phyloP scores from a whole-genome alignment of 768 basidiomycete genomes.

The Mycena olivaceomarginata region DNA sequence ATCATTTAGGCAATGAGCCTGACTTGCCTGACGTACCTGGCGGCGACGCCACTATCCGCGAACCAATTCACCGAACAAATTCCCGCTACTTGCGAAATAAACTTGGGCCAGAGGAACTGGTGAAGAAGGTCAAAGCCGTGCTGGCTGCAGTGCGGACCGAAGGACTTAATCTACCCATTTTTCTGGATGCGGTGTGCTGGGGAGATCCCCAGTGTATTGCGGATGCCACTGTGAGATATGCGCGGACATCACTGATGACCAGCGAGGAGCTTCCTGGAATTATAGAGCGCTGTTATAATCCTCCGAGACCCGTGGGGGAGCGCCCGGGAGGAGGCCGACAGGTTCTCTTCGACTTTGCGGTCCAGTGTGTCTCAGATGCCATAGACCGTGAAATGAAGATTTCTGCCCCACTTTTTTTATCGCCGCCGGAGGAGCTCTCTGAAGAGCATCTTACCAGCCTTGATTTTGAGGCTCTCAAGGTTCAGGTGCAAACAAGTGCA shows the following conservation, averaged over 20 bases:
- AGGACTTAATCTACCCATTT: neutral
- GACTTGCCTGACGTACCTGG: too few species aligned
- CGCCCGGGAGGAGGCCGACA: neutral
- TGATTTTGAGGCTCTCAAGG: slow-evolving; percentile 36
- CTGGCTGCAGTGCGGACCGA: neutral
- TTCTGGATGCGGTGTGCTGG: slow-evolving; percentile 48
- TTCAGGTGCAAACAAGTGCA: slow-evolving; percentile 4
- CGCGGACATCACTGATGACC: slow-evolving; percentile 43
- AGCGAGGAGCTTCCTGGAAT: slow-evolving; percentile 47
- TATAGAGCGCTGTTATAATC: slow-evolving; percentile 46
- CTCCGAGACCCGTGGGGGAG: slow-evolving; percentile 27
- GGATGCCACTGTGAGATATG: slow-evolving; percentile 30
- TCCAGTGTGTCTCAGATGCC: slow-evolving; percentile 24
- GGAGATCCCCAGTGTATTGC: slow-evolving; percentile 40
- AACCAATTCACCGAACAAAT: too few species aligned
- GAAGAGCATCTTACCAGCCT: slow-evolving; percentile 36
- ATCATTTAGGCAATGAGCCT: too few species aligned
- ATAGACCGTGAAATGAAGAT: slow-evolving; percentile 43
- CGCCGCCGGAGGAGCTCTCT: slow-evolving; percentile 40
- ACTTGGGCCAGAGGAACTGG: too few species aligned
- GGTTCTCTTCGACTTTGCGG: neutral
- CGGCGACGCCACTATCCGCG: too few species aligned
- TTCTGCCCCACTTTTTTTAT: slow-evolving; percentile 26
- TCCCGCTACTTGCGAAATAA: too few species aligned
- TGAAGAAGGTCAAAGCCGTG: too few species aligned